Evolutionary conservation across 306 rosid genomes (phyloP), one percentile per base, ranked within the genome.

Genomic region (Castanospermum australe): DNA sequence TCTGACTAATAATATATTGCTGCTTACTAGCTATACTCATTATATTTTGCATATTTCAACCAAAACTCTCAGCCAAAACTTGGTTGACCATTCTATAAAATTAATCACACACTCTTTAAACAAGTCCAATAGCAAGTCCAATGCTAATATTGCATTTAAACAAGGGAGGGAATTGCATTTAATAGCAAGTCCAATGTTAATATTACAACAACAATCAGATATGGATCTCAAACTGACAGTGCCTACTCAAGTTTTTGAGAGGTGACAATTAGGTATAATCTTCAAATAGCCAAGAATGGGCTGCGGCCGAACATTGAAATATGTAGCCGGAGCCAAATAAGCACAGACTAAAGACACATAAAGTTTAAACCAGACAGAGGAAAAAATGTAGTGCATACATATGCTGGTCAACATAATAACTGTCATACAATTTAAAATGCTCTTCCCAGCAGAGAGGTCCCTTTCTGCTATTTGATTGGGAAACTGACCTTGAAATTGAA

Each of bases 311-410:
- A 84, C 59, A 76, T 90, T 84, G 77, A 87, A 90, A 82, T 79
- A 74, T 6, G 95, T 88, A 8, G 95, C 97, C 0, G 86, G 70
- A 47, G 71, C 80, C 79, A 90, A 78, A 87, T 90, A 92, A 67
- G 89, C 90, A 74, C 87, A 84, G 44, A 69, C 94, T 69, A 82
- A 63, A 67, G 81, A 79, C 14, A 88, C 95, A 14, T 88, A 85
- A 21, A 90, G 76, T 82, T 69, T 90, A 79, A 87, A 90, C 95
- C 94, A 92, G 82, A 84, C 21, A 24, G 87, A 85, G 61, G 77
- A 76, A 72, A 90, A 77, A 57, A 82, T 81, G 59, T 38, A 75
- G 82, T 84, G 88, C 17, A 86, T 51, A 76, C 84, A 88, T 56
- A 79, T 50, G 55, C 86, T 70, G 6, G 91, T 86, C 44, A 84